Evolutionary conservation across 192 early-diverging fungal genomes (phyloP).

Genomic region (Paraglomus occultum): DNA sequence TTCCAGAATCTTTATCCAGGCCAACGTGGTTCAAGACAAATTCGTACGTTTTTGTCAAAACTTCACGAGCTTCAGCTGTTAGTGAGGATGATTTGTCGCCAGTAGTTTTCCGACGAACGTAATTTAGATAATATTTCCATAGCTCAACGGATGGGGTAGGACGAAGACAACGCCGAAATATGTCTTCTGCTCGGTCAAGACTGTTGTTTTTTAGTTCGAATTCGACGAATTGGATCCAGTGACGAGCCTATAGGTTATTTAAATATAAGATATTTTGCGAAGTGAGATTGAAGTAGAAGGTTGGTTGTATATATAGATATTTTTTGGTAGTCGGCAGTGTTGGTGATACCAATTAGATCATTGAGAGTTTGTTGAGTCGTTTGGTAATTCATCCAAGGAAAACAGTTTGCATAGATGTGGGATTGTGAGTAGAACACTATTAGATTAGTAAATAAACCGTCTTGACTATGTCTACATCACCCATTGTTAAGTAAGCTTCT

Average conservation of each 20-base stretch:
- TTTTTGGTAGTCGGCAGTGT: no score
- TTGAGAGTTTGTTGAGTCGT: neutral
- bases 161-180: constrained; percentile 81
- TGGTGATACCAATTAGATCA: no score
- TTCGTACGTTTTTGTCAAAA: constrained; percentile 83
- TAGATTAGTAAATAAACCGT: neutral
- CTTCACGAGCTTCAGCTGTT: constrained; percentile 58
- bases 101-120: constrained; percentile 75
- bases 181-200: constrained; percentile 72
- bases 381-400: constrained; percentile 1
- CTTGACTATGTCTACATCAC: no score
- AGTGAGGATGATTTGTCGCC: constrained; percentile 45
- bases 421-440: constrained; percentile 11
- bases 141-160: constrained; percentile 83
- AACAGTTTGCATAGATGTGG: constrained; percentile 16
- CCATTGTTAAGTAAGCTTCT: no score
- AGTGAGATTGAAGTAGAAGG: neutral
- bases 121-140: constrained; percentile 86
- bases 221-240: constrained; percentile 78
- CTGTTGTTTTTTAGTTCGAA: constrained; percentile 78
- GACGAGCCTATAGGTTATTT: constrained; percentile 48
- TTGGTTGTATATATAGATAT: neutral
- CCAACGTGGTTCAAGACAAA: constrained; percentile 88
- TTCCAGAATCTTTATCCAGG: constrained; percentile 81
- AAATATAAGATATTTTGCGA: constrained; percentile 1